Evolutionary conservation across 306 rosid species (phyloP).

Genomic region (Heteromeles arbutifolia): DNA sequence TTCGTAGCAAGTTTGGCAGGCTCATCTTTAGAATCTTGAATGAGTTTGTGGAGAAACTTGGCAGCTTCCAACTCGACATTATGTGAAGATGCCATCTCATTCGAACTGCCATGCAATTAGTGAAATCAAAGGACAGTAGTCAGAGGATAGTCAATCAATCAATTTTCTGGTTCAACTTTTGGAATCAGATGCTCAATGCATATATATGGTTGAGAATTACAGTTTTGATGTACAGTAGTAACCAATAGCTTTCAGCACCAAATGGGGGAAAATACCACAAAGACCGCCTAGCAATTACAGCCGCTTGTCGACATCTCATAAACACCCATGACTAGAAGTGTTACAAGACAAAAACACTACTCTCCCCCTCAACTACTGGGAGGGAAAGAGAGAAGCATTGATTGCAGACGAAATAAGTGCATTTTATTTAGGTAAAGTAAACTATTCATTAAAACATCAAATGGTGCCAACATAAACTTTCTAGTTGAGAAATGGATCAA

Average conservation of each 20-base stretch:
- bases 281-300: neutral
- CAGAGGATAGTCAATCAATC: constrained; percentile 6
- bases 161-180: neutral
- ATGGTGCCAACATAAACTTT: neutral
- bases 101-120: constrained; percentile 33
- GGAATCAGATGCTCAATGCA: neutral
- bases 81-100: constrained; percentile 71
- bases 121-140: neutral
- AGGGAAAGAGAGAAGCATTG: neutral
- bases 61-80: constrained; percentile 99
- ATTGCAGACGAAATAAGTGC: neutral
- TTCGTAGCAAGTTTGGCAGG: constrained; percentile 94
- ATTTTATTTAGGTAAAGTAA: neutral
- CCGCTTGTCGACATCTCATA: neutral
- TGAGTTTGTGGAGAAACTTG: constrained; percentile 92
- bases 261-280: neutral
- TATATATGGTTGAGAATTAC: neutral
- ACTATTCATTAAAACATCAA: neutral
- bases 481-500: neutral
- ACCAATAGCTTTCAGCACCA: neutral
- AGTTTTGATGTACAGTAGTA: neutral
- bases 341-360: neutral
- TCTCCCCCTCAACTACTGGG: neutral
- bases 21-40: constrained; percentile 96
- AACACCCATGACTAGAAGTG: neutral